Conservation (phyloP, 805 yeast genomes). For the Cyberlindnera sargentensis region DNA sequence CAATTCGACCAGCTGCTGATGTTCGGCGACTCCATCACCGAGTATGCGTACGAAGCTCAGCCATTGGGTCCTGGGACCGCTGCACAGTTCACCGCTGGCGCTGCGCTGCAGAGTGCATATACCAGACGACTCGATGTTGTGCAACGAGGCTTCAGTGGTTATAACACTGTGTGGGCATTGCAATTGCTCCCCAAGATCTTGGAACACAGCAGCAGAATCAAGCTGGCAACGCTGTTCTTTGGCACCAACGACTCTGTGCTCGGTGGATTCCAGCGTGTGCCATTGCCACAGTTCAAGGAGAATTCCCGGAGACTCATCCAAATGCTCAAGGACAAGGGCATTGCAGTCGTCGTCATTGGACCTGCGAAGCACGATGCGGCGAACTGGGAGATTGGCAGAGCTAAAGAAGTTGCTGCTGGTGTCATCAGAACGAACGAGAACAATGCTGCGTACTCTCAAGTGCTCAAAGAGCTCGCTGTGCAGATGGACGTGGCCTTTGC, state of each 20-base stretch:
- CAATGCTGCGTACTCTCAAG: conserved; percentile 45
- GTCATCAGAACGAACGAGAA: conserved; percentile 38
- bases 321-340: conserved; percentile 32
- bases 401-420: conserved; percentile 31
- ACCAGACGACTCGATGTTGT: conserved; percentile 59
- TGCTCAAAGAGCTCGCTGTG: conserved; percentile 38
- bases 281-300: conserved; percentile 37
- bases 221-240: conserved; percentile 52
- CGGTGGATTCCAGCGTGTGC: conserved; percentile 42
- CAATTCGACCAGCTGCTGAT: conserved; percentile 40
- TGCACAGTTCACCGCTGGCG: conserved; percentile 40
- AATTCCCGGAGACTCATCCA: conserved; percentile 42
- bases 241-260: conserved; percentile 74
- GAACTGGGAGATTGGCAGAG: conserved; percentile 30
- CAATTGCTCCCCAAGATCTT: conserved; percentile 45
- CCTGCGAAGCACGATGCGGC: conserved; percentile 52
- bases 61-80: conserved; percentile 17
- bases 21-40: conserved; percentile 70
- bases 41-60: conserved; percentile 37
- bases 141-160: conserved; percentile 74
- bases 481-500: conserved; percentile 49
- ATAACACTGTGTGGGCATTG: conserved; percentile 56
- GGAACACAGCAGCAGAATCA: conserved; percentile 28
- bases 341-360: conserved; percentile 52
- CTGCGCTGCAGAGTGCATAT: conserved; percentile 45